Conservation (phyloP, 1,284 basidiomycete genomes). For the Mycena sp. region DNA sequence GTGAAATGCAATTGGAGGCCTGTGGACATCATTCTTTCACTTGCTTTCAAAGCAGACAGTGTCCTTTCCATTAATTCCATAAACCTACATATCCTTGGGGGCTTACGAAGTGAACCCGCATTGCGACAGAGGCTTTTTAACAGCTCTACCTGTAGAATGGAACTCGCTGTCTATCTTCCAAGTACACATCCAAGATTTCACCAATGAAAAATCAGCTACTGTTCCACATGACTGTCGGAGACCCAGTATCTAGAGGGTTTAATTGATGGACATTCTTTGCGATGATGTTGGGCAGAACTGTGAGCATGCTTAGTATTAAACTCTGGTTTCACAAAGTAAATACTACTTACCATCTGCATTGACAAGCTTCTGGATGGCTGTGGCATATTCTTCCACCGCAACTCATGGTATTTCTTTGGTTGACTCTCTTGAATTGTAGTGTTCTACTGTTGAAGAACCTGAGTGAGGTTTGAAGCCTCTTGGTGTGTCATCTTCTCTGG, state of each 20-base stretch:
- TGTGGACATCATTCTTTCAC: too few relatives aligned
- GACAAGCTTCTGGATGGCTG: background rate
- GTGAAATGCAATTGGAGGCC: too few relatives aligned
- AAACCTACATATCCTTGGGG: too few relatives aligned
- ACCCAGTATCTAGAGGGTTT: background rate
- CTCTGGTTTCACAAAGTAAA: too few relatives aligned
- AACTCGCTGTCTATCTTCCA: too few relatives aligned
- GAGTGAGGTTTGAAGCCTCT: background rate
- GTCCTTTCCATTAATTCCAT: too few relatives aligned
- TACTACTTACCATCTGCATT: background rate
- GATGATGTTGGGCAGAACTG: constrained; percentile 1
- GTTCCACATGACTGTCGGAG: background rate
- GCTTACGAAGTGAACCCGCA: too few relatives aligned
- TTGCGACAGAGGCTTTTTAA: too few relatives aligned
- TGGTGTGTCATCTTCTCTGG: constrained; percentile 12
- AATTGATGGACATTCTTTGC: background rate
- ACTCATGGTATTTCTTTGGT: background rate
- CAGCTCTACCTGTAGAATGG: too few relatives aligned
- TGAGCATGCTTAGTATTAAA: background rate
- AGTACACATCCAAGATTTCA: background rate
- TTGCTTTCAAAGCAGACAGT: too few relatives aligned
- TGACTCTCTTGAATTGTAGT: background rate
- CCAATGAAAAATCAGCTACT: background rate
- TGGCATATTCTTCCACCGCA: constrained; percentile 5
- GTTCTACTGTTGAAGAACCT: background rate